A percentile compares a stretch with the other conserved stretches of the same genome.
phyloP scores from a whole-genome alignment of 225 moss, liverwort and hornwort genomes.

The Anthoceros angustus region DNA sequence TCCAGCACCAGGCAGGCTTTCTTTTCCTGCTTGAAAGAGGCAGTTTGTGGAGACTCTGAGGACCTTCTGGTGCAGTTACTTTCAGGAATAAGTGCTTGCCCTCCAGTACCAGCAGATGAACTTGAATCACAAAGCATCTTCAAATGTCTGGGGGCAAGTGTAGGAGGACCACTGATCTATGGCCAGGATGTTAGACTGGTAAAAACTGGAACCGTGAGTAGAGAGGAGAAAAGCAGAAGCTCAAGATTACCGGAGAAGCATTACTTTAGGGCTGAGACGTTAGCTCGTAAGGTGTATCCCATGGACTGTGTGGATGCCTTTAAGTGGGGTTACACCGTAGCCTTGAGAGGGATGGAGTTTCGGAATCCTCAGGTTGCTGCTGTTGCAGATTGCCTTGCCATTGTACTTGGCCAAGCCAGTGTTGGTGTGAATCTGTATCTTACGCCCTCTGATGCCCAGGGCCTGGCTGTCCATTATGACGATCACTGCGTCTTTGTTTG shows the following conservation, averaged over 20 bases:
- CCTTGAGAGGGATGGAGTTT: slow-evolving; percentile 60
- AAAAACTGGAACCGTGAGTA: slow-evolving; percentile 7
- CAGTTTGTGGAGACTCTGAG: slow-evolving; percentile 16
- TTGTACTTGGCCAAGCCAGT: slow-evolving; percentile 54
- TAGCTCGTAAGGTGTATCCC: slow-evolving; percentile 14
- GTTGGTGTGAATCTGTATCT: slow-evolving; percentile 73
- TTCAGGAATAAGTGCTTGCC: slow-evolving; percentile 35
- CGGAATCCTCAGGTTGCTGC: slow-evolving; percentile 44
- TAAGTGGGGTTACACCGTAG: slow-evolving; percentile 42
- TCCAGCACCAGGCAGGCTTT: slow-evolving; percentile 8
- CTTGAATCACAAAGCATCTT: slow-evolving; percentile 24
- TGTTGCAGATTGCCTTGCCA: slow-evolving; percentile 33
- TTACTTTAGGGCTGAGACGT: not conserved
- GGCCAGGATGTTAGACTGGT: slow-evolving; percentile 27
- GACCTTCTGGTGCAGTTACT: slow-evolving; percentile 29
- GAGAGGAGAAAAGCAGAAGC: not conserved
- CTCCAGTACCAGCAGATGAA: slow-evolving; percentile 43
- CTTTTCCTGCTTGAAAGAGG: slow-evolving; percentile 18
- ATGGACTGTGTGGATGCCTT: slow-evolving; percentile 41
- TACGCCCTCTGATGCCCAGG: slow-evolving; percentile 65
- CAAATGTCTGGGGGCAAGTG: slow-evolving; percentile 28
- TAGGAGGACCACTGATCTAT: slow-evolving; percentile 35
- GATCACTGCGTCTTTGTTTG: slow-evolving; percentile 79
- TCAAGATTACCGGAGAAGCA: not conserved
- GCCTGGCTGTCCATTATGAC: slow-evolving; percentile 59